A percentile compares a stretch with the other conserved stretches of the same genome.
Evolutionary conservation across 192 early-diverging fungal species (phyloP).

Genomic region (Bifiguratus adelaidae): DNA sequence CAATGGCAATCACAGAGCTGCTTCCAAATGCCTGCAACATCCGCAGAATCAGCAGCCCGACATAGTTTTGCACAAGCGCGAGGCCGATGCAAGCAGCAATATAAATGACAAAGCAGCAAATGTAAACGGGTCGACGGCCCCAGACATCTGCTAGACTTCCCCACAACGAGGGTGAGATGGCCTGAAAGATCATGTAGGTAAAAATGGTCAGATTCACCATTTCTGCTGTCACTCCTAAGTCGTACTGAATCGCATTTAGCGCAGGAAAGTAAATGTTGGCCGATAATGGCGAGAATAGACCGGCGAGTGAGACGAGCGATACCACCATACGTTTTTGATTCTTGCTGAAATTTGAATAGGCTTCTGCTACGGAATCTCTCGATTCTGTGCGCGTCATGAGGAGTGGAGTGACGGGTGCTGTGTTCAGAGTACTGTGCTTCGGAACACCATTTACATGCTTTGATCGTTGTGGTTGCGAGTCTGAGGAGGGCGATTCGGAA

Average conservation of each 20-base stretch:
- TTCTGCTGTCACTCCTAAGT: background rate
- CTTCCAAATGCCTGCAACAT: constrained; percentile 27
- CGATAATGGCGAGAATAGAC: constrained; percentile 3
- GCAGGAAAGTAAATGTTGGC: constrained; percentile 13
- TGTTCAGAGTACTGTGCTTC: too few relatives aligned
- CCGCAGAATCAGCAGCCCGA: constrained; percentile 14
- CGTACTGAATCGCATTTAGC: constrained; percentile 5
- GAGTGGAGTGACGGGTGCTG: too few relatives aligned
- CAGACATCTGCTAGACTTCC: constrained; percentile 24
- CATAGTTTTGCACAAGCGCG: constrained; percentile 15
- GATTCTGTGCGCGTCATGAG: too few relatives aligned
- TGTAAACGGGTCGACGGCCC: constrained; percentile 25
- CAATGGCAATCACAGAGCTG: constrained; percentile 30
- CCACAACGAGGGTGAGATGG: constrained; percentile 25
- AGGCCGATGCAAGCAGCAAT: constrained; percentile 18
- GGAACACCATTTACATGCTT: too few relatives aligned
- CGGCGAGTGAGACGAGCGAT: background rate
- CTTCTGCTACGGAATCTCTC: too few relatives aligned
- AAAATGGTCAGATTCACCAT: constrained; percentile 19
- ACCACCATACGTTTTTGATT: background rate
- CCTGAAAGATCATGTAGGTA: constrained; percentile 27
- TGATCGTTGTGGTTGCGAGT: too few relatives aligned
- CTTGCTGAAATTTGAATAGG: too few relatives aligned
- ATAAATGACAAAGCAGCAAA: constrained; percentile 16
- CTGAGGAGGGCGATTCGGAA: too few relatives aligned